phyloP scores from a whole-genome alignment of 352 stramenopile species.

The Pythium chondricola region DNA sequence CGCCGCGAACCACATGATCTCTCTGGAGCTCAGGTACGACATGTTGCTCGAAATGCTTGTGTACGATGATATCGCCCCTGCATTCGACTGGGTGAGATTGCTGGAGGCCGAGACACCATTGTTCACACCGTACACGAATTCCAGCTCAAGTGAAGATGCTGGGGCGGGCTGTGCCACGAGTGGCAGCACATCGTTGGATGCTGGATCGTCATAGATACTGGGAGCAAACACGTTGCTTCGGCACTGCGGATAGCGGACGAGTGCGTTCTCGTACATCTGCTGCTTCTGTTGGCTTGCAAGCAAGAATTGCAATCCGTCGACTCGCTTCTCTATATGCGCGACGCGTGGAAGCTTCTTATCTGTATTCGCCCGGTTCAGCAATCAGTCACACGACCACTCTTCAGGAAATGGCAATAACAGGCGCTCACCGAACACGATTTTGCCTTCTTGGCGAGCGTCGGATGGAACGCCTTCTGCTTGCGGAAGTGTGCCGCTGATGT shows the following conservation, averaged over 20 bases:
- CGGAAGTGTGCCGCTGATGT: conserved; percentile 23
- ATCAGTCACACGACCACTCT: background rate
- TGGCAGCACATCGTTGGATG: background rate
- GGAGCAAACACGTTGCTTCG: conserved; percentile 61
- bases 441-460: conserved; percentile 40
- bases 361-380: conserved; percentile 7
- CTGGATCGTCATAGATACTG: conserved; percentile 36
- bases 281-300: conserved; percentile 51
- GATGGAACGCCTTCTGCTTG: conserved; percentile 16
- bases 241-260: conserved; percentile 60
- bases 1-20: conserved; percentile 62
- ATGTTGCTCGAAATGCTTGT: conserved; percentile 36
- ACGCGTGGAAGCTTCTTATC: conserved; percentile 68
- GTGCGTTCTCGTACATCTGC: conserved; percentile 50
- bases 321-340: conserved; percentile 62
- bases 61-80: conserved; percentile 11
- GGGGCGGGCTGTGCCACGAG: conserved; percentile 19
- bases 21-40: conserved; percentile 49
- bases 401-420: background rate
- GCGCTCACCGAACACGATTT: conserved; percentile 51
- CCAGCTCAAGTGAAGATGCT: conserved; percentile 37
- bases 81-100: conserved; percentile 16
- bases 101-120: conserved; percentile 19
- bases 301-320: conserved; percentile 30
- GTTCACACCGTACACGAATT: conserved; percentile 58